Evolutionary conservation across 805 yeast species (phyloP).

Genomic region (Lipomyces kockii): DNA sequence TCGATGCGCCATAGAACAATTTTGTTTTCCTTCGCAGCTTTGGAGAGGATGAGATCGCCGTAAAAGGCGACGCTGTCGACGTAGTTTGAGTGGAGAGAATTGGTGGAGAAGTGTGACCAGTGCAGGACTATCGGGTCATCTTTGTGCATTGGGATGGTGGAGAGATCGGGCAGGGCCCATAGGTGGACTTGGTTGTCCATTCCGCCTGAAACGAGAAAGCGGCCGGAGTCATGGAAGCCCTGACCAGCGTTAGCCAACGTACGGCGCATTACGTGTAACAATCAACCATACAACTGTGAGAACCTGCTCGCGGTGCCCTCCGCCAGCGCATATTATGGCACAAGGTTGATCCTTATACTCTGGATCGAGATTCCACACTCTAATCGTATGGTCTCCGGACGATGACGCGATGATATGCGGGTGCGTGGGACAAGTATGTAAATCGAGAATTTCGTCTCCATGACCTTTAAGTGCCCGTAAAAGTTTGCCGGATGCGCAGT

Average conservation of each 20-base stretch:
- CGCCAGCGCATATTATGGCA: conserved; percentile 34
- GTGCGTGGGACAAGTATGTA: conserved; percentile 23
- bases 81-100: conserved; percentile 29
- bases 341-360: conserved; percentile 24
- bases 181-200: conserved; percentile 32
- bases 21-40: conserved; percentile 32
- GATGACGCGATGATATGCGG: conserved; percentile 64
- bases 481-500: conserved; percentile 27
- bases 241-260: neutral
- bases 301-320: conserved; percentile 34
- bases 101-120: conserved; percentile 32
- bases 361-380: conserved; percentile 61
- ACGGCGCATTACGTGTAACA: neutral
- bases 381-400: conserved; percentile 80
- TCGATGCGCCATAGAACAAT: conserved; percentile 33
- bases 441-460: conserved; percentile 34
- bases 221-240: conserved; percentile 31
- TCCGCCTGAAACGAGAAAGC: conserved; percentile 34
- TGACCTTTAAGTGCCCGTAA: conserved; percentile 29
- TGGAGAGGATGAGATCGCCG: conserved; percentile 32
- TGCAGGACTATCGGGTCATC: conserved; percentile 32
- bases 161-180: conserved; percentile 33
- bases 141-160: conserved; percentile 4
- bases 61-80: conserved; percentile 33
- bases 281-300: conserved; percentile 16